Base-by-base conservation (phyloP, 148 eudicot genomes). In the Camellia lanceoleosa region DNA sequence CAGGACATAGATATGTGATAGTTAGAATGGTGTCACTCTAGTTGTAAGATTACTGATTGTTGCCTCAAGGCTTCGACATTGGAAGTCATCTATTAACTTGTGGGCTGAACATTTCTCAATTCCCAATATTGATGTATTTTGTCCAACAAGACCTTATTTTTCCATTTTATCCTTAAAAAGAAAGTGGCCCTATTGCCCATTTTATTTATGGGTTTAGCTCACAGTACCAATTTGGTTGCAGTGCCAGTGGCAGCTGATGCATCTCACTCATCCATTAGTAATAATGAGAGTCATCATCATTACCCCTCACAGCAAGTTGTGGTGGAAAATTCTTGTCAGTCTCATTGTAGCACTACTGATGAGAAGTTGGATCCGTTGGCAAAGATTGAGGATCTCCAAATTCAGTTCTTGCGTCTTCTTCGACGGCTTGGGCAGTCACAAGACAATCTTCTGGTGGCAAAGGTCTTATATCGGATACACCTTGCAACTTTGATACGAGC, bases 381-480 rank as follows among this genome's bases (percentile, higher is more conserved):
- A 51, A 90, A 90, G 82, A 87, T 97, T 23, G 94, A 92, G 89
- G 69, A 75, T 58, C 92, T 97, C 69, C 92, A 92, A 81, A 84
- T 92, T 68, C 88, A 87, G 58, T 92, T 97, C 80, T 86, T 97
- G 52, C 94, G 98, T 64, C 81, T 90, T 61, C 80, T 97, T 71
- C 89, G 38, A 44, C 89, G 93, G 4, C 83, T 97, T 86, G 91
- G 93, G 67, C 89, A 83, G 62, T 83, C 92, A 16, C 88, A 83
- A 73, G 95, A 97, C 71, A 89, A 90, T 84, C 87, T 91, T 46
- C 56, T 91, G 75, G 98, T 91, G 75, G 90, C 96, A 75, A 97
- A 94, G 82, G 98, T 97, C 70, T 87, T 97, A 42, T 97, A 97
- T 69, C 88, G 99, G 20, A 84, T 97, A 61, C 97, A 97, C 83